Evolutionary conservation across 805 yeast species (phyloP).

Genomic region (Nakazawaea ambrosiae): DNA sequence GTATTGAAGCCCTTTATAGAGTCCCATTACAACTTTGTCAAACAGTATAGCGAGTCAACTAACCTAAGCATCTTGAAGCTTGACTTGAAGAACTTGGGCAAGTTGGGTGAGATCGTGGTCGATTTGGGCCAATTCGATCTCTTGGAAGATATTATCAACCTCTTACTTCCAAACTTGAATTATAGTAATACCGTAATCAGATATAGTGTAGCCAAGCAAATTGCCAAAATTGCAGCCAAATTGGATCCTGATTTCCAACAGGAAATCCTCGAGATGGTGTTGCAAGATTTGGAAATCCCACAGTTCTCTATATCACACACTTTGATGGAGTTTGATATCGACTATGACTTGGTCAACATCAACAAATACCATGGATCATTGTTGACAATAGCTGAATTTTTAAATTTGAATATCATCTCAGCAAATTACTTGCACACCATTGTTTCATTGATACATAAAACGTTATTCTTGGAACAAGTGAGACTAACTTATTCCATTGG

Average conservation of each 20-base stretch:
- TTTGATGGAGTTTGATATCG: conserved; percentile 14
- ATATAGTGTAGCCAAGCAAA: conserved; percentile 58
- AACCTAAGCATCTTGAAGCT: conserved; percentile 13
- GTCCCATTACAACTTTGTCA: neutral
- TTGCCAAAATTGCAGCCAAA: conserved; percentile 38
- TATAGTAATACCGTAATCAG: conserved; percentile 50
- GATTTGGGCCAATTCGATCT: conserved; percentile 22
- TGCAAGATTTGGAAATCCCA: conserved; percentile 26
- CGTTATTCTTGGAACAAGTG: conserved; percentile 53
- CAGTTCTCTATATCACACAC: conserved; percentile 3
- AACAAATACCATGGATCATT: conserved; percentile 51
- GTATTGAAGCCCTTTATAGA: neutral
- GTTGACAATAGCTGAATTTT: conserved; percentile 47
- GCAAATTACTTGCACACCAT: conserved; percentile 17
- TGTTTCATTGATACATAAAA: conserved; percentile 33
- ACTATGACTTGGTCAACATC: conserved; percentile 28
- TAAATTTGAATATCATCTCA: conserved; percentile 17
- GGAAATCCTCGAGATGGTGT: conserved; percentile 31
- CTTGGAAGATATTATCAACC: conserved; percentile 43
- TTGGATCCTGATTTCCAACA: conserved; percentile 27
- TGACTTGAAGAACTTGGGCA: conserved; percentile 29
- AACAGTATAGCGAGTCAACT: neutral
- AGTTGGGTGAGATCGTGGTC: conserved; percentile 26
- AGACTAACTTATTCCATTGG: conserved; percentile 49
- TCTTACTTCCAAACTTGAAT: conserved; percentile 36